A percentile compares a stretch with the other conserved stretches of the same genome.
Evolutionary conservation across 352 stramenopile genomes (phyloP).

Genomic region (Phytophthora boehmeriae): DNA sequence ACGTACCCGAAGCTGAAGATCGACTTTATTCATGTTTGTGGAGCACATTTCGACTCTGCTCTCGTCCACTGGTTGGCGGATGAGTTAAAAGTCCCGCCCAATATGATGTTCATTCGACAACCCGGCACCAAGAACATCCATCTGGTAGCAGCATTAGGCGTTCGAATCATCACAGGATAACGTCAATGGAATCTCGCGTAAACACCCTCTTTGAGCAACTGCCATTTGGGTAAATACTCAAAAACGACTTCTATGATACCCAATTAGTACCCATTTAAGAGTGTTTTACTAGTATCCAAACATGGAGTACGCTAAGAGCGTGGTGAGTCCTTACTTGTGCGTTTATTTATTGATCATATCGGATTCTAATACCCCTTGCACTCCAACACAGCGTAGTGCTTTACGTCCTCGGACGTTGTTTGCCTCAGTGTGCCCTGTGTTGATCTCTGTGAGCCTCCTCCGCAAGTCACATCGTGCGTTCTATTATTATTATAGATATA

Average conservation of each 20-base stretch:
- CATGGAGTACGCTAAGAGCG: slow-evolving; percentile 73
- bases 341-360: slow-evolving; percentile 4
- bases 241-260: too few relatives aligned
- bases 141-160: slow-evolving; percentile 83
- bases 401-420: slow-evolving; percentile 67
- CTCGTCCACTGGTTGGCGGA: slow-evolving; percentile 88
- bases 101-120: slow-evolving; percentile 95
- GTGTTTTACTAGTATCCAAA: too few relatives aligned
- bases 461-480: slow-evolving; percentile 31
- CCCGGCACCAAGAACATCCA: slow-evolving; percentile 90
- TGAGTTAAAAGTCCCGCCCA: slow-evolving; percentile 78
- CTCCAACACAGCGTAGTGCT: slow-evolving; percentile 40
- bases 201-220: too few relatives aligned
- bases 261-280: too few relatives aligned
- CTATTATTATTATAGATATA: background rate
- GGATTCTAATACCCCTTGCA: too few relatives aligned
- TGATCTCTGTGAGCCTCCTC: slow-evolving; percentile 62
- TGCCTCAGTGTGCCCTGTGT: slow-evolving; percentile 52
- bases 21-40: slow-evolving; percentile 81
- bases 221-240: too few relatives aligned
- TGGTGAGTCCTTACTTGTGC: slow-evolving; percentile 20
- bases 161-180: slow-evolving; percentile 89
- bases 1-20: slow-evolving; percentile 95
- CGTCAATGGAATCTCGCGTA: slow-evolving; percentile 1
- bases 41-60: slow-evolving; percentile 70